Base-by-base conservation (phyloP, 2,329 filamentous ascomycete genomes). In the Fusarium staphyleae region DNA sequence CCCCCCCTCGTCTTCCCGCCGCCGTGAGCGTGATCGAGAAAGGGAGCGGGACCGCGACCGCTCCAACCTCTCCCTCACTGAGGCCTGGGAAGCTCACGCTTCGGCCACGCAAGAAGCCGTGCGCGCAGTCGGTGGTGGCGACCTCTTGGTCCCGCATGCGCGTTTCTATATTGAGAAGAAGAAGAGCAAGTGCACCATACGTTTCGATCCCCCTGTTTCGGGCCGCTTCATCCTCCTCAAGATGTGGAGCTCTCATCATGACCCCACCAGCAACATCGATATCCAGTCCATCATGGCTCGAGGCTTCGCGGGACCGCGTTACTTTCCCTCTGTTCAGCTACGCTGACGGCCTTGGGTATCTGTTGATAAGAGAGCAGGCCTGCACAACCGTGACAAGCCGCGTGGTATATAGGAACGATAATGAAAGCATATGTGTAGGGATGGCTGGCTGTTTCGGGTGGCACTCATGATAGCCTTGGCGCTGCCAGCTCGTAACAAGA, bases 221-320 rank as follows among this genome's bases (percentile, higher is more conserved):
- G 90, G 90, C 5, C 84, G 90, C 50, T 96, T 89, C 70, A 88
- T 98, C 45, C 75, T 97, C 34, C 78, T 98, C 59, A 97, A 97
- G 78, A 85, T 97, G 71, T 97, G 91, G 90, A 92, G 87, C 66
- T 89, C 89, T 2, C 84, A 85, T 53, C 82, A 85, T 19, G 85
- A 87, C 40, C 80, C 83, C 4, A 66, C 70, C 5, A 78, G 78
- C 52, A 96, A 96, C 66, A 96, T 97, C 60, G 92, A 96, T 69
- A 91, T 98, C 32, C 89, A 96, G 72, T 91, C 88, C 37, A 87
- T 97, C 18, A 83, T 92, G 52, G 89, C 87, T 2, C 87, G 89
- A 67, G 93, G 93, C 0, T 97, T 87, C 73, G 90, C 91, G 0
- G 93, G 93, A 4, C 89, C 90, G 9, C 84, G 93, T 54, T 96